Conservation (phyloP, 352 stramenopile genomes). For the Pythium rhizo-oryzae region DNA sequence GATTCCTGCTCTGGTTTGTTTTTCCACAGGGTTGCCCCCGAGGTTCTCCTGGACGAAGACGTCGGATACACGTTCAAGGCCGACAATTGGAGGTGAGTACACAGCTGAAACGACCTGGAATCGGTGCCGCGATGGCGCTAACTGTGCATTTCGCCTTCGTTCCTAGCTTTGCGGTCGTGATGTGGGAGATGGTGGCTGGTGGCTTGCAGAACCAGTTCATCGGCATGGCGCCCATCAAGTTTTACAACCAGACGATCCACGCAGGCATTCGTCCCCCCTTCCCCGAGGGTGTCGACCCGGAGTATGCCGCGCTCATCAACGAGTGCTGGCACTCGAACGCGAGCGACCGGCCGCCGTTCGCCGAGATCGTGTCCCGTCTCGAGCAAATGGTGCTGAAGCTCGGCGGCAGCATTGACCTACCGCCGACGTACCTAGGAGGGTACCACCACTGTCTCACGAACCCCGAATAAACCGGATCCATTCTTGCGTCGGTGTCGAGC, state of each 20-base stretch:
- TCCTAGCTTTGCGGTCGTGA: slow-evolving; percentile 84
- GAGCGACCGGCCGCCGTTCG: slow-evolving; percentile 70
- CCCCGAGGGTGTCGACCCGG: slow-evolving; percentile 61
- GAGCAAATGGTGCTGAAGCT: slow-evolving; percentile 73
- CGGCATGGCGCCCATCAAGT: slow-evolving; percentile 90
- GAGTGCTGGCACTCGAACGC: slow-evolving; percentile 87
- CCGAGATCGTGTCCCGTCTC: slow-evolving; percentile 75
- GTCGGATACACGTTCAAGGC: slow-evolving; percentile 90
- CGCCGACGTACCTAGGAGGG: slow-evolving; percentile 81
- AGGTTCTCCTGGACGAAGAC: slow-evolving; percentile 88
- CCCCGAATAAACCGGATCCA: not conserved
- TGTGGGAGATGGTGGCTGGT: slow-evolving; percentile 92
- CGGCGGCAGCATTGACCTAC: slow-evolving; percentile 80
- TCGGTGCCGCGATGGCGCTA: not conserved
- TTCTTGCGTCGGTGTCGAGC: not conserved
- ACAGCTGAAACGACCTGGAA: not conserved
- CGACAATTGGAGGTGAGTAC: slow-evolving; percentile 85
- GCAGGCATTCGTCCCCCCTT: slow-evolving; percentile 70
- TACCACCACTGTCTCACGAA: slow-evolving; percentile 69
- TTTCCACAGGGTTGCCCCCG: slow-evolving; percentile 72
- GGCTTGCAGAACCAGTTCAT: slow-evolving; percentile 84
- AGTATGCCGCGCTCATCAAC: slow-evolving; percentile 77
- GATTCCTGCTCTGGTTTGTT: not conserved
- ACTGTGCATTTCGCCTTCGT: not conserved
- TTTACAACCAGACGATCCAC: slow-evolving; percentile 90